These are phyloP conservation scores for Sporisorium iseilematis-ciliati DNA, from an alignment of 1,284 basidiomycete genomes.

Conservation along the genomic window DNA sequence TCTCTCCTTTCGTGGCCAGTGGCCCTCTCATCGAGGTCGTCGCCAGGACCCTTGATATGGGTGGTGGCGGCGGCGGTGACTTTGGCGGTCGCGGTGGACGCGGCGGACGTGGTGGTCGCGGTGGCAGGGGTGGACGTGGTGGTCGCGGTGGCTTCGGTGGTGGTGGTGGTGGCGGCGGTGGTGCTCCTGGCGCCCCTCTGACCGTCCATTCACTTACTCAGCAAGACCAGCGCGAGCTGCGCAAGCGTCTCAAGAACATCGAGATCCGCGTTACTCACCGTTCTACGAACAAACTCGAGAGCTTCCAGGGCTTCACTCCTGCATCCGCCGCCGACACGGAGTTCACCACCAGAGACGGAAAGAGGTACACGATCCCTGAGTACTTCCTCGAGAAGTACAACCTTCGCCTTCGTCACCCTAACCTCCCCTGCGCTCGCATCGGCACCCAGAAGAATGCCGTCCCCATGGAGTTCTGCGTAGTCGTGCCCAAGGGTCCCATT, in stretches of 20 bases:
- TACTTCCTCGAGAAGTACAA: slow-evolving; percentile 57
- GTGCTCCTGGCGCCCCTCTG: neutral
- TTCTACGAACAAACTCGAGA: slow-evolving; percentile 47
- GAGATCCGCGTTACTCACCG: slow-evolving; percentile 52
- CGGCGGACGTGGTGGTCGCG: slow-evolving; percentile 40
- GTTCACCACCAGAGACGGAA: slow-evolving; percentile 44
- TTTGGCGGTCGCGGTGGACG: slow-evolving; percentile 44
- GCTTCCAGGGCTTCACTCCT: slow-evolving; percentile 51
- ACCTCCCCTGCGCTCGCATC: slow-evolving; percentile 49
- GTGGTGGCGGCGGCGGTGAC: slow-evolving; percentile 40
- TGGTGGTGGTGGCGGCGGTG: slow-evolving; percentile 20
- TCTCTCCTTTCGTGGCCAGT: slow-evolving; percentile 47
- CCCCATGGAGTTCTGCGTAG: slow-evolving; percentile 51
- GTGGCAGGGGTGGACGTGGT: slow-evolving; percentile 21
- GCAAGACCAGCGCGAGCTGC: slow-evolving; percentile 49
- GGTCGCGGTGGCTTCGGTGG: slow-evolving; percentile 17
- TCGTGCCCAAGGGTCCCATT: slow-evolving; percentile 45
- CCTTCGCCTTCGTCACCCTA: slow-evolving; percentile 33
- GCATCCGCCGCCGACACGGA: slow-evolving; percentile 29
- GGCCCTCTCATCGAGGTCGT: slow-evolving; percentile 49
- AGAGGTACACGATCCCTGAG: slow-evolving; percentile 20
- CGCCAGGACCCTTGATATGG: slow-evolving; percentile 41
- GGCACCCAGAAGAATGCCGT: slow-evolving; percentile 37
- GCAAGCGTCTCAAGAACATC: slow-evolving; percentile 45
- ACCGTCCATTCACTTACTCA: slow-evolving; percentile 15